Evolutionary conservation across 2,329 filamentous ascomycete species (phyloP).

Genomic region (Rasamsonia emersonii): DNA sequence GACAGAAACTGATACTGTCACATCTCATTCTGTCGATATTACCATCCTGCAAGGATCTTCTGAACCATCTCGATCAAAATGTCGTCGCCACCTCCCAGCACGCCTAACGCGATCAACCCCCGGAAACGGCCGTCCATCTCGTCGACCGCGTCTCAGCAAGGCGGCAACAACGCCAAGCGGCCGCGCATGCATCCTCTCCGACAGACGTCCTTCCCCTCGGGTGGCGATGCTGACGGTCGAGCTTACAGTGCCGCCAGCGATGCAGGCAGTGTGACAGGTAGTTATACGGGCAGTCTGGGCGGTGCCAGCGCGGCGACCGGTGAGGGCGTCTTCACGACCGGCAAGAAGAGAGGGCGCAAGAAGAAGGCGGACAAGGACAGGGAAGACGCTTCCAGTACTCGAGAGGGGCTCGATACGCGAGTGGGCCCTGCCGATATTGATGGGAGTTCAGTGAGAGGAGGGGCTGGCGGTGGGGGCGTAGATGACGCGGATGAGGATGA

Average conservation of each 20-base stretch:
- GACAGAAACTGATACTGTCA: no score
- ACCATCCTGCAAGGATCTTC: no score
- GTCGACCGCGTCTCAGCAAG: constrained; percentile 24
- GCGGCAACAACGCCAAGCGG: constrained; percentile 21
- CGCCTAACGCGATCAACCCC: constrained; percentile 21
- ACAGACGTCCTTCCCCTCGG: constrained; percentile 36
- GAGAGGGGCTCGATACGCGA: constrained; percentile 15
- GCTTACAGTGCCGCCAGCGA: constrained; percentile 27
- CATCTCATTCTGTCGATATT: no score
- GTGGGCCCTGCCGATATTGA: constrained; percentile 26
- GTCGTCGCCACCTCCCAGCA: constrained; percentile 29
- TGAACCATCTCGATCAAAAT: constrained; percentile 18
- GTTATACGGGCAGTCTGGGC: constrained; percentile 34
- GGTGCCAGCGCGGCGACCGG: constrained; percentile 21
- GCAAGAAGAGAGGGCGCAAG: constrained; percentile 30
- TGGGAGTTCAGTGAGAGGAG: constrained; percentile 22
- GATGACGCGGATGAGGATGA: constrained; percentile 45
- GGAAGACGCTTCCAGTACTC: constrained; percentile 23
- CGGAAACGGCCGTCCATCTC: constrained; percentile 36
- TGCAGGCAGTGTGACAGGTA: constrained; percentile 34
- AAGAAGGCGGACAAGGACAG: constrained; percentile 30
- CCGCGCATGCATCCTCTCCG: constrained; percentile 38
- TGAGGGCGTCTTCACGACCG: constrained; percentile 24
- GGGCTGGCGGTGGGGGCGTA: constrained; percentile 36
- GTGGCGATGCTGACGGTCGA: constrained; percentile 22